These are phyloP conservation scores for Glebionis coronaria DNA, from an alignment of 129 eudicot genomes.

Conservation along the genomic window DNA sequence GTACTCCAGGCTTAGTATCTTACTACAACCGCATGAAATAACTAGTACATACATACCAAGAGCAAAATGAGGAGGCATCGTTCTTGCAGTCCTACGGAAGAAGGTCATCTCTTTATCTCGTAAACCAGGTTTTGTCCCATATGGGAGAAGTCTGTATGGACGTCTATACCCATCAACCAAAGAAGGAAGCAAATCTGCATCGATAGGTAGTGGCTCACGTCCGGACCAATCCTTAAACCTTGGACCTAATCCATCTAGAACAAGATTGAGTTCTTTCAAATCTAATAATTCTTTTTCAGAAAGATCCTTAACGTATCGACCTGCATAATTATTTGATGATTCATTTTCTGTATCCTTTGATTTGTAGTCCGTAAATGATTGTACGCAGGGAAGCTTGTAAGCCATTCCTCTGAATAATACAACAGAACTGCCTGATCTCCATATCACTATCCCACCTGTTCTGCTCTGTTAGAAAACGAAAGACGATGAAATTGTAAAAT, in stretches of 20 bases:
- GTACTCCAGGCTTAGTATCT: too few species aligned
- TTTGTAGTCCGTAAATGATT: constrained; percentile 43
- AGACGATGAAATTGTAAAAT: not conserved
- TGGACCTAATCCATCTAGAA: constrained; percentile 77
- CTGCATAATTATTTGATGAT: constrained; percentile 32
- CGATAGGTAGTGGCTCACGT: constrained; percentile 77
- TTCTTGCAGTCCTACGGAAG: constrained; percentile 69
- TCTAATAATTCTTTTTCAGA: constrained; percentile 67
- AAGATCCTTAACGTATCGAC: constrained; percentile 29
- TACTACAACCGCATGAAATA: not conserved
- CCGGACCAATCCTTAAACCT: constrained; percentile 91
- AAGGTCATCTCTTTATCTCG: constrained; percentile 66
- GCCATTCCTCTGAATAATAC: constrained; percentile 82
- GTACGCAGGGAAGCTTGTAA: constrained; percentile 79
- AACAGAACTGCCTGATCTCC: constrained; percentile 84
- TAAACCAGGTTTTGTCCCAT: constrained; percentile 53
- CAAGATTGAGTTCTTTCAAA: constrained; percentile 51
- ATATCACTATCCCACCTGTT: constrained; percentile 92
- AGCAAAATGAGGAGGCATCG: constrained; percentile 94
- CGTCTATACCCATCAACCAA: constrained; percentile 63
- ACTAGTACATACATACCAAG: constrained; percentile 53
- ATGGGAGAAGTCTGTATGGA: constrained; percentile 85
- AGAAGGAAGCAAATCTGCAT: constrained; percentile 93
- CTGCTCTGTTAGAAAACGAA: constrained; percentile 52
- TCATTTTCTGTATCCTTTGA: constrained; percentile 24